phyloP scores from a whole-genome alignment of 345 rosid species.

The Salix exigua region DNA sequence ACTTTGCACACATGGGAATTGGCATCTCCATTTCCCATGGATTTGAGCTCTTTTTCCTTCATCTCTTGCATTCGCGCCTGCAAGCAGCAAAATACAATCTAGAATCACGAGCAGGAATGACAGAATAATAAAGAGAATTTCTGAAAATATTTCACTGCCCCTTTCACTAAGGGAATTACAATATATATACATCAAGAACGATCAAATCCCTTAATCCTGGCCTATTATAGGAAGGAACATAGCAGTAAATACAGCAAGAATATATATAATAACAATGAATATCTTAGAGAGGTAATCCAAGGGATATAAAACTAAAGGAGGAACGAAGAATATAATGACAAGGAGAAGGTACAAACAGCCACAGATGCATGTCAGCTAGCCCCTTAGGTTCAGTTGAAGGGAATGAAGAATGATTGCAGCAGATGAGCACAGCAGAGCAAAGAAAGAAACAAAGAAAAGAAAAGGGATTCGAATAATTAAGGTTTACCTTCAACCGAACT shows the following conservation, averaged over 20 bases:
- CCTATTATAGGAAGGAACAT: no score
- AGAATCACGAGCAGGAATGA: background rate
- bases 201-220: no score
- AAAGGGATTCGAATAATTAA: background rate
- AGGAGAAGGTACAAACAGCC: background rate
- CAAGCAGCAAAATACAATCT: background rate
- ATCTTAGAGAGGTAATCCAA: no score
- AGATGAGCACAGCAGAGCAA: background rate
- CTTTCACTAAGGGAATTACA: no score
- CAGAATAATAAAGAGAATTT: no score
- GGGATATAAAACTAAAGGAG: no score
- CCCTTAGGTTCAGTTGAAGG: background rate
- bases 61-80: constrained; percentile 98
- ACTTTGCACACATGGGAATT: constrained; percentile 96
- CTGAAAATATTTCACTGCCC: no score
- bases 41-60: constrained; percentile 88
- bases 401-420: background rate
- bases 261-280: no score
- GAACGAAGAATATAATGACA: background rate
- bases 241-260: no score
- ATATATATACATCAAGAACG: no score
- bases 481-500: constrained; percentile 77
- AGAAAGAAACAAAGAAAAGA: background rate
- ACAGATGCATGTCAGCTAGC: background rate
- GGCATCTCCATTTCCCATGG: constrained; percentile 65